Percentiles rank a stretch among this genome's conserved stretches.
These are phyloP conservation scores for Eremothecium cymbalariae DNA, from an alignment of 1,139 yeast species.

Conservation along the genomic window DNA sequence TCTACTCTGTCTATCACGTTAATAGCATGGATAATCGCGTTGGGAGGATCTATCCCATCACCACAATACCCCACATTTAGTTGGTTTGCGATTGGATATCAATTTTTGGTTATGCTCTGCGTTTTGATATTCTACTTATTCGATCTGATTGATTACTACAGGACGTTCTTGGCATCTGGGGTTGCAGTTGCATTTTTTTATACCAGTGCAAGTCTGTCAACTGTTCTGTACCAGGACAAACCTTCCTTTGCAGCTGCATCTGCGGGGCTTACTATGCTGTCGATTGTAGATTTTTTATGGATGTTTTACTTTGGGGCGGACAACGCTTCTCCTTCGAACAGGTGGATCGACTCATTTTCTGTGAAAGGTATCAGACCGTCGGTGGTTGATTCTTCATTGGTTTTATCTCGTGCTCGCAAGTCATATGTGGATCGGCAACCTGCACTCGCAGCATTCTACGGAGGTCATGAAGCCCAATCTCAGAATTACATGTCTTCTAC, in stretches of 20 bases:
- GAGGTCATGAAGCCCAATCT: constrained; percentile 13
- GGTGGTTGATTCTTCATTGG: constrained; percentile 21
- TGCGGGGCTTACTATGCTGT: constrained; percentile 80
- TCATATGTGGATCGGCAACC: background rate
- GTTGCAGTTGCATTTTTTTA: constrained; percentile 58
- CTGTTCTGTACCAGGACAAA: constrained; percentile 58
- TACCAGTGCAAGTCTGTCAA: constrained; percentile 74
- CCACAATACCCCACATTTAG: constrained; percentile 66
- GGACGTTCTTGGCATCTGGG: constrained; percentile 35
- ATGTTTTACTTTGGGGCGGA: constrained; percentile 79
- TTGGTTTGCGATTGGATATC: constrained; percentile 97
- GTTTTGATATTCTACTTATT: constrained; percentile 56
- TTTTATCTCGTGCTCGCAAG: constrained; percentile 5
- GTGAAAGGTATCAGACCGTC: constrained; percentile 37
- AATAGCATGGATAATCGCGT: constrained; percentile 73
- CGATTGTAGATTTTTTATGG: constrained; percentile 77
- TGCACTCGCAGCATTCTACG: background rate
- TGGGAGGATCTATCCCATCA: constrained; percentile 76
- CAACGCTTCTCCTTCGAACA: constrained; percentile 69
- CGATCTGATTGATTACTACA: constrained; percentile 65
- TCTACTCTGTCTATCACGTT: constrained; percentile 55
- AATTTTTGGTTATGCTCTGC: constrained; percentile 50
- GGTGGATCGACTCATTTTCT: constrained; percentile 73
- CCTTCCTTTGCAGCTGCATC: constrained; percentile 79
- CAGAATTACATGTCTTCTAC: constrained; percentile 33